phyloP scores from a whole-genome alignment of 805 yeast genomes.

The Huiozyma sinensis region DNA sequence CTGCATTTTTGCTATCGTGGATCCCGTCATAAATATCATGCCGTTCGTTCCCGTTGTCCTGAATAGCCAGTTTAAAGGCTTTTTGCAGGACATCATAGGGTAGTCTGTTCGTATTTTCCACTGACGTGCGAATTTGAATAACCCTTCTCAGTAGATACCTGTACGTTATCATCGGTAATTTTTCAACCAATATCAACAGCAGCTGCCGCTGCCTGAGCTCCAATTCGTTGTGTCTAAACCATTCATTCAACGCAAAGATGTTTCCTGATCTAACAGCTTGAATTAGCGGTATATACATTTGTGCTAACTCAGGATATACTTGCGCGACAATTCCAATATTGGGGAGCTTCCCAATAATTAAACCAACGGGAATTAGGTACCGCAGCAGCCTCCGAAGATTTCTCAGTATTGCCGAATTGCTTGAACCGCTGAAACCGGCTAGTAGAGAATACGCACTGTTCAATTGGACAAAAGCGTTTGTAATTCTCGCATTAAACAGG shows the following conservation, averaged over 20 bases:
- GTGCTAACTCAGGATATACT: slow-evolving; percentile 21
- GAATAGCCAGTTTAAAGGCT: slow-evolving; percentile 13
- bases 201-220: slow-evolving; percentile 26
- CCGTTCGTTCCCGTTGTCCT: neutral
- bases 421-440: neutral
- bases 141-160: slow-evolving; percentile 28
- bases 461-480: slow-evolving; percentile 43
- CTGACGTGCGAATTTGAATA: slow-evolving; percentile 11
- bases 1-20: slow-evolving; percentile 15
- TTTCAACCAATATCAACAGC: slow-evolving; percentile 32
- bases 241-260: slow-evolving; percentile 26
- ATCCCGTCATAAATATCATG: slow-evolving; percentile 16
- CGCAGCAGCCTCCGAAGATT: slow-evolving; percentile 32
- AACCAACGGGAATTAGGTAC: slow-evolving; percentile 41
- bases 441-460: slow-evolving; percentile 40
- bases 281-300: slow-evolving; percentile 31
- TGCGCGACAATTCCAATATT: slow-evolving; percentile 19
- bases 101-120: slow-evolving; percentile 16
- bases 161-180: slow-evolving; percentile 32
- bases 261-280: slow-evolving; percentile 35
- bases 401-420: slow-evolving; percentile 1
- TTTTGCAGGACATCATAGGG: slow-evolving; percentile 17
- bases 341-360: slow-evolving; percentile 47
- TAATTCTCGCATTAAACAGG: slow-evolving; percentile 40
- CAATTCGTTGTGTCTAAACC: slow-evolving; percentile 24